These are phyloP conservation scores for Nicotiana tomentosiformis DNA, from an alignment of 257 asterid species.

Conservation along the genomic window DNA sequence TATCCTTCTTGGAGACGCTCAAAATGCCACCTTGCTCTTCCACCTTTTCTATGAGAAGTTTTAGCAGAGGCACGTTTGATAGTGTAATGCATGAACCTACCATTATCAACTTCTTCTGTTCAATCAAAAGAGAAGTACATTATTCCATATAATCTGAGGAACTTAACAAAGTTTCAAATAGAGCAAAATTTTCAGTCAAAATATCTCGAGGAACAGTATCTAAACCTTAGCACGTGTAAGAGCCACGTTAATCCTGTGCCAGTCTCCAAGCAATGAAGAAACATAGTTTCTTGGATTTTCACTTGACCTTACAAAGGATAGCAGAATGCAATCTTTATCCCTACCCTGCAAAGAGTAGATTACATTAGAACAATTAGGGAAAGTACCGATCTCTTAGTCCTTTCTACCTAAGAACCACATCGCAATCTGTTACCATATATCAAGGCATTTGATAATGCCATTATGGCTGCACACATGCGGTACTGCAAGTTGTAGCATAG, in stretches of 20 bases:
- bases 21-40: slow-evolving; percentile 62
- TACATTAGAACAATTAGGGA: background rate
- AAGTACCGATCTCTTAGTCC: background rate
- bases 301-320: slow-evolving; percentile 80
- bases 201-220: background rate
- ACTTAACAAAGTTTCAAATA: background rate
- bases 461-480: slow-evolving; percentile 87
- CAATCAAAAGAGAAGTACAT: slow-evolving; percentile 11
- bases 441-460: slow-evolving; percentile 90
- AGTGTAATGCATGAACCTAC: slow-evolving; percentile 84
- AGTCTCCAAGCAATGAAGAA: slow-evolving; percentile 96
- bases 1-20: slow-evolving; percentile 45
- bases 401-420: background rate
- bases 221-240: slow-evolving; percentile 93
- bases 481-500: slow-evolving; percentile 59
- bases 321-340: slow-evolving; percentile 92
- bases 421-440: slow-evolving; percentile 53
- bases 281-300: slow-evolving; percentile 55
- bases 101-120: slow-evolving; percentile 93
- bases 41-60: slow-evolving; percentile 74
- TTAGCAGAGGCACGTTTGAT: slow-evolving; percentile 73
- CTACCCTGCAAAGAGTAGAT: slow-evolving; percentile 57
- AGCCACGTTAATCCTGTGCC: slow-evolving; percentile 97
- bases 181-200: background rate
- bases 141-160: background rate